Conservation (phyloP, 352 stramenopile genomes). For the Phytopythium oedochilum region DNA sequence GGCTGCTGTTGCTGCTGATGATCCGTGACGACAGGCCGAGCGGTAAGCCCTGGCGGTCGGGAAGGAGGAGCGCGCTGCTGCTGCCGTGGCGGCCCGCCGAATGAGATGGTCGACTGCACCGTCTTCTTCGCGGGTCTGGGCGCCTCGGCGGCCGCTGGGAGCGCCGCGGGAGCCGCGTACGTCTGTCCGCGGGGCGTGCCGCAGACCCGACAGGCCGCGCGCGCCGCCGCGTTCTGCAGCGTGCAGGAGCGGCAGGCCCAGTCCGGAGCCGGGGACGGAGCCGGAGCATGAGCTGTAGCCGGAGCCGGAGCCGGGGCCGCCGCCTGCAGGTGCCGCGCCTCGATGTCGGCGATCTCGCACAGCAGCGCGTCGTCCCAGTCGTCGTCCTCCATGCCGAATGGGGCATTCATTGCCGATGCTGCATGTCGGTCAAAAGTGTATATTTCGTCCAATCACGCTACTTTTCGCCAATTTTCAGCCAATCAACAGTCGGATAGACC, state of each 20-base stretch:
- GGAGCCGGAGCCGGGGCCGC: neutral
- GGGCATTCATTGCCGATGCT: too few species aligned
- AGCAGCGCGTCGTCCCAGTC: slow-evolving; percentile 83
- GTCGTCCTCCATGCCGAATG: slow-evolving; percentile 21
- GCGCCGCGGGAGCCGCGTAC: slow-evolving; percentile 6
- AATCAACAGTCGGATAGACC: too few species aligned
- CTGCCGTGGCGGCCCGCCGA: slow-evolving; percentile 19
- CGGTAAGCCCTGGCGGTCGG: too few species aligned
- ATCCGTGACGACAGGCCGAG: too few species aligned
- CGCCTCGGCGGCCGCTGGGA: neutral
- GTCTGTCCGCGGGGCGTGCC: slow-evolving; percentile 34
- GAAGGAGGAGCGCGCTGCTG: neutral
- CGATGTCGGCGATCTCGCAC: slow-evolving; percentile 60
- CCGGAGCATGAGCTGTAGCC: slow-evolving; percentile 2
- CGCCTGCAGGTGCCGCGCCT: slow-evolving; percentile 34
- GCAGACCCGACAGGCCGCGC: slow-evolving; percentile 44
- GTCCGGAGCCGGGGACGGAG: neutral
- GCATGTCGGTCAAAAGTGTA: too few species aligned
- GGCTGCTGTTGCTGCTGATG: neutral
- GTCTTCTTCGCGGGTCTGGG: slow-evolving; percentile 23
- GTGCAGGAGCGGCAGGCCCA: slow-evolving; percentile 64
- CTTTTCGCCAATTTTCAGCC: too few species aligned
- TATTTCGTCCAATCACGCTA: too few species aligned
- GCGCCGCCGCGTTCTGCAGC: slow-evolving; percentile 37
- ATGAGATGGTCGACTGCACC: slow-evolving; percentile 63